These are phyloP conservation scores for Boletus subcaerulescens DNA, from an alignment of 768 basidiomycete genomes.

Conservation along the genomic window DNA sequence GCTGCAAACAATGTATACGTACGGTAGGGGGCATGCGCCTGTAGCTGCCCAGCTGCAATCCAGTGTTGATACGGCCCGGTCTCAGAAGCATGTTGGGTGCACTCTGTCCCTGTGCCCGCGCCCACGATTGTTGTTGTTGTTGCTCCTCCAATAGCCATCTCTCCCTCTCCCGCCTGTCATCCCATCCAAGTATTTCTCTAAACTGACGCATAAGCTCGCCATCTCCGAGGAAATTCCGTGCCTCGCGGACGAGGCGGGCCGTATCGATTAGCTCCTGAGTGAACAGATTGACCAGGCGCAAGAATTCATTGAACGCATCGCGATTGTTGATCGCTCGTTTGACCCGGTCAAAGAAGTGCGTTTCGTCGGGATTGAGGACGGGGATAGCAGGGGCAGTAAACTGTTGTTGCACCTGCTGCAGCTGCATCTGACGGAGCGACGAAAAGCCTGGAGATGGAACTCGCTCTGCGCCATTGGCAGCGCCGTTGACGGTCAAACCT, in stretches of 20 bases:
- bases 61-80: conserved; percentile 64
- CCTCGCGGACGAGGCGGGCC: conserved; percentile 77
- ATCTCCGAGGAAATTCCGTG: conserved; percentile 71
- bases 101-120: conserved; percentile 44
- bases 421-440: conserved; percentile 21
- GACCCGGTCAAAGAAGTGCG: conserved; percentile 91
- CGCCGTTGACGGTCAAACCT: conserved; percentile 15
- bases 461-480: conserved; percentile 19
- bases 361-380: conserved; percentile 45
- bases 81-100: conserved; percentile 35
- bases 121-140: conserved; percentile 45
- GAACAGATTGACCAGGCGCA: conserved; percentile 93
- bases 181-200: conserved; percentile 85
- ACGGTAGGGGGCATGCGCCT: conserved; percentile 77
- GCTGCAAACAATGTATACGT: conserved; percentile 31
- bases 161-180: conserved; percentile 66
- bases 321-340: conserved; percentile 67
- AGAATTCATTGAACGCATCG: conserved; percentile 88
- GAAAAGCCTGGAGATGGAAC: conserved; percentile 21
- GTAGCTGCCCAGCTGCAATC: conserved; percentile 84
- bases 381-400: conserved; percentile 17
- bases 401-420: conserved; percentile 23
- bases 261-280: conserved; percentile 92
- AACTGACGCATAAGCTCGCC: conserved; percentile 79
- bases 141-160: conserved; percentile 48